A percentile compares a stretch with the other conserved stretches of the same genome.
Conservation (phyloP, 2,329 filamentous ascomycete genomes). For the Coniella lustricola region DNA sequence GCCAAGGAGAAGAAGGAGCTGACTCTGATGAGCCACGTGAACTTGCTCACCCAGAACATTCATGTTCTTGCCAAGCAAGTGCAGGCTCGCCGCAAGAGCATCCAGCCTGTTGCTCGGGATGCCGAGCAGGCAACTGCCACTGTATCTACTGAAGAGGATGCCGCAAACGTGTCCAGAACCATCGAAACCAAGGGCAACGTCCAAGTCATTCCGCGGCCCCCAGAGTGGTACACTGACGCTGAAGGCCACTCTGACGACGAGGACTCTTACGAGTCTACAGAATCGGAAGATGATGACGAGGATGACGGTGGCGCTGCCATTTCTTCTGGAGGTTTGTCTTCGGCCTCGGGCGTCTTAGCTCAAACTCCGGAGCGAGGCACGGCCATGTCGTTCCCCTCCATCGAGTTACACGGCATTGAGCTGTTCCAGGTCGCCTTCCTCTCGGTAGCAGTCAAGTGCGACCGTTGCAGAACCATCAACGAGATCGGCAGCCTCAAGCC, state of each 20-base stretch:
- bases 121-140: slow-evolving; percentile 16
- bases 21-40: slow-evolving; percentile 66
- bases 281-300: slow-evolving; percentile 27
- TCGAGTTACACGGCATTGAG: slow-evolving; percentile 73
- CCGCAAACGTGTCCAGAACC: slow-evolving; percentile 19
- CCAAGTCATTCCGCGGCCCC: slow-evolving; percentile 65
- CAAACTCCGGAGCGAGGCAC: slow-evolving; percentile 57
- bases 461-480: slow-evolving; percentile 66
- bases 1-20: slow-evolving; percentile 49
- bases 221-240: slow-evolving; percentile 59
- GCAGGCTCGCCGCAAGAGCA: slow-evolving; percentile 20
- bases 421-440: slow-evolving; percentile 62
- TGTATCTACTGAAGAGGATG: slow-evolving; percentile 20
- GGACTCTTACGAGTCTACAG: slow-evolving; percentile 38
- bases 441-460: slow-evolving; percentile 67
- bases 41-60: slow-evolving; percentile 66
- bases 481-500: slow-evolving; percentile 63
- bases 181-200: slow-evolving; percentile 55
- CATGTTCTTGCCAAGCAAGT: slow-evolving; percentile 56
- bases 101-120: slow-evolving; percentile 13
- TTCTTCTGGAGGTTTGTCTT: slow-evolving; percentile 18
- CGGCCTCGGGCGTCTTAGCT: slow-evolving; percentile 22
- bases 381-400: slow-evolving; percentile 69
- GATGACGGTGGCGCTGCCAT: slow-evolving; percentile 33
- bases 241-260: slow-evolving; percentile 41